These are phyloP conservation scores for Penicillium cosmopolitanum DNA, from an alignment of 495 filamentous ascomycete species.

Conservation along the genomic window DNA sequence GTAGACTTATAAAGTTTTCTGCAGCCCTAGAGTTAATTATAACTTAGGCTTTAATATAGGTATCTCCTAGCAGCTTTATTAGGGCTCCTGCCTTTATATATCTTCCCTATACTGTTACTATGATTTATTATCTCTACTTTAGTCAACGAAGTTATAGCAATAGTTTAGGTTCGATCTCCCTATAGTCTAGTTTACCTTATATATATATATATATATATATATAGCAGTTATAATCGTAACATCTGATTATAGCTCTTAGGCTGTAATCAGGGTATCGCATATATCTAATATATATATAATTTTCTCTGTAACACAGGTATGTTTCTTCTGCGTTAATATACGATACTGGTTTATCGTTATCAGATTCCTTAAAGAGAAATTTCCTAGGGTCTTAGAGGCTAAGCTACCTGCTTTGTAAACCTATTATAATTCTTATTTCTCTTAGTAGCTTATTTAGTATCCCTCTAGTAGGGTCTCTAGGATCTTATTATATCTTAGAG, in stretches of 20 bases:
- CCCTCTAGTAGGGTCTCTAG: background rate
- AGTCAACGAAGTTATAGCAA: background rate
- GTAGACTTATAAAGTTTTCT: background rate
- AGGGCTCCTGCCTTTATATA: background rate
- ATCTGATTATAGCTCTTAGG: background rate
- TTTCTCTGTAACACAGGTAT: background rate
- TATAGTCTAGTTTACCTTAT: background rate
- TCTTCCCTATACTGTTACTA: background rate
- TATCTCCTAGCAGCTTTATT: no score
- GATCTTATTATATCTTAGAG: no score
- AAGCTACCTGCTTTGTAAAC: background rate
- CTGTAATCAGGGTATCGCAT: background rate
- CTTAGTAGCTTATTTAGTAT: background rate
- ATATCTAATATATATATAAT: background rate
- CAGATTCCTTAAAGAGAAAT: background rate
- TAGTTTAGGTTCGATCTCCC: background rate
- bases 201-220: no score
- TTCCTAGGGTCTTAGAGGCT: background rate
- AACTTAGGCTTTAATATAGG: no score
- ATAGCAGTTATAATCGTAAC: background rate
- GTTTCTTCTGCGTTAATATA: background rate
- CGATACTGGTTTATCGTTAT: background rate
- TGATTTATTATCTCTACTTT: background rate
- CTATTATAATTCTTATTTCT: background rate
- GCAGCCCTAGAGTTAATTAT: background rate